Base-by-base conservation (phyloP, 2,329 filamentous ascomycete species). In the Fusarium penzigii region DNA sequence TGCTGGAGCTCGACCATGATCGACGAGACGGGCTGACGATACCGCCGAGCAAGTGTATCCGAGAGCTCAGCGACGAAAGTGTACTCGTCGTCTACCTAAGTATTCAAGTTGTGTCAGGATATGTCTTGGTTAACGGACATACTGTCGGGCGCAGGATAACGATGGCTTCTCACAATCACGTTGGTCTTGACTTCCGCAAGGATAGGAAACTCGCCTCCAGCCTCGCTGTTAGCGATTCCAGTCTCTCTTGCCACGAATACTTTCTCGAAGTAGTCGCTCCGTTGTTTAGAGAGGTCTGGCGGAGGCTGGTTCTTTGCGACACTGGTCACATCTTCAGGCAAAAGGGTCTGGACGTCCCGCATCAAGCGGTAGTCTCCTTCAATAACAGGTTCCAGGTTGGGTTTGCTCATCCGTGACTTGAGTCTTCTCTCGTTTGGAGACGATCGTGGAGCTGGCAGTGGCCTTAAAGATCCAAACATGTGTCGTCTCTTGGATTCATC, bases 1-100 rank as follows among this genome's bases (percentile, higher is more conserved):
- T 94, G 89, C 40, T 88, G 82, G n/a, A 96, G 74, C 2, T 84
- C 87, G 43, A 95, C 83, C 66, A 89, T 83, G 52, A 96, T 85
- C 9, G 85, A 88, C 3, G 85, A 83, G 51, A 90, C 80, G 3
- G 89, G 85, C 29, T 89, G 83, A 54, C 88, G 85, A 67, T 92
- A 96, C 43, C 90, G 84, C 53, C 83, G 80, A 2, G 90, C 88
- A 14, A 96, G 77, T 56, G 87, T 83, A 58, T 86, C 82, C 4
- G 88, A 87, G 16, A 96, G 77, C 64, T 89, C 85, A 11, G 85
- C 88, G 45, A 92, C 84, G 58, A 94, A 83, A 9, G 82, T 84
- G 65, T 85, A 87, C 63, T 92, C 87, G 66, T 93, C 88, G 59
- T 86, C 82, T 64, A 92, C 83, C 85, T 92, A n/a, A n/a, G n/a